These are phyloP conservation scores for Annulohypoxylon bovei DNA, from an alignment of 495 filamentous ascomycete species.

Conservation along the genomic window DNA sequence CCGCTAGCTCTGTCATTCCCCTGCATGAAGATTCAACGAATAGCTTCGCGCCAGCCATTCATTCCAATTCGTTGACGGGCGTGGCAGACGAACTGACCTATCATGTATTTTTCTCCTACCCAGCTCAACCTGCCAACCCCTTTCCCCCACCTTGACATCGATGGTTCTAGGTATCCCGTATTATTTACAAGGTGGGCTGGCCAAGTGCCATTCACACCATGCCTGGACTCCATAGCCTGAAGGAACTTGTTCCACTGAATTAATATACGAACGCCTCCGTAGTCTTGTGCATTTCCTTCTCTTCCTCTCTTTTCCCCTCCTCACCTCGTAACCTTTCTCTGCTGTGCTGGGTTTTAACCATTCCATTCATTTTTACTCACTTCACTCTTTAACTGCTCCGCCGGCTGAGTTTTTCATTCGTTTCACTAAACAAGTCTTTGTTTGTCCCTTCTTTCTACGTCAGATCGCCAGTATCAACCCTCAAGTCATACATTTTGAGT, in stretches of 20 bases:
- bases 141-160: slow-evolving; percentile 26
- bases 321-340: slow-evolving; percentile 29
- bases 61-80: slow-evolving; percentile 22
- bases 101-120: slow-evolving; percentile 16
- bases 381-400: slow-evolving; percentile 42
- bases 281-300: slow-evolving; percentile 15
- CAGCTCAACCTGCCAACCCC: slow-evolving; percentile 25
- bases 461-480: slow-evolving; percentile 27
- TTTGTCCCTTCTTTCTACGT: slow-evolving; percentile 45
- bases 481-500: slow-evolving; percentile 24
- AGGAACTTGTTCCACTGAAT: slow-evolving; percentile 26
- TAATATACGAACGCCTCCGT: slow-evolving; percentile 36
- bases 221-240: slow-evolving; percentile 12
- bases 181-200: slow-evolving; percentile 17
- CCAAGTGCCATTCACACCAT: slow-evolving; percentile 1
- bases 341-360: slow-evolving; percentile 33
- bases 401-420: slow-evolving; percentile 54
- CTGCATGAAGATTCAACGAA: slow-evolving; percentile 38
- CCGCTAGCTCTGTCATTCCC: slow-evolving; percentile 27
- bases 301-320: slow-evolving; percentile 35
- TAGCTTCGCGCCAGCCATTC: slow-evolving; percentile 37
- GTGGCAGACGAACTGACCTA: slow-evolving; percentile 24
- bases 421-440: slow-evolving; percentile 46
- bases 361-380: slow-evolving; percentile 44
- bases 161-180: slow-evolving; percentile 19